These are phyloP conservation scores for Mycena belliarum DNA, from an alignment of 768 basidiomycete species.

Conservation along the genomic window DNA sequence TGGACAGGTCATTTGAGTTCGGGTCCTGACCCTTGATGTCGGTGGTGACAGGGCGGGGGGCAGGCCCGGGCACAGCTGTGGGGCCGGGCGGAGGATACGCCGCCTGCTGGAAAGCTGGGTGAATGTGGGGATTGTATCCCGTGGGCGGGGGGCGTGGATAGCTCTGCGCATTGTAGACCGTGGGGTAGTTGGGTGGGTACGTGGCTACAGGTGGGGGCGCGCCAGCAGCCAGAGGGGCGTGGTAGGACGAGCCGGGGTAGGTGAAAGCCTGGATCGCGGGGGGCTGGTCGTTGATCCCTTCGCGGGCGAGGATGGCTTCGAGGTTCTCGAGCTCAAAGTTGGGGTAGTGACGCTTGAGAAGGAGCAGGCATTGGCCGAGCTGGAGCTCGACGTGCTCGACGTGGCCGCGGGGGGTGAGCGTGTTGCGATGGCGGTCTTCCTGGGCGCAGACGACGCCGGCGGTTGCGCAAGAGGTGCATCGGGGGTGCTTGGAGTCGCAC, in stretches of 20 bases:
- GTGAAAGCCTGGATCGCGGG: slow-evolving; percentile 19
- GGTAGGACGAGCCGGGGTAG: slow-evolving; percentile 27
- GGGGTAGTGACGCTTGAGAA: slow-evolving; percentile 73
- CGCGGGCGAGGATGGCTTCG: slow-evolving; percentile 63
- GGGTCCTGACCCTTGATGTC: slow-evolving; percentile 76
- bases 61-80: slow-evolving; percentile 24
- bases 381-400: slow-evolving; percentile 82
- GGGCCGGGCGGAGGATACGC: slow-evolving; percentile 33
- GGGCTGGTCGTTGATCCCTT: slow-evolving; percentile 60
- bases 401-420: slow-evolving; percentile 81
- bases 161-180: slow-evolving; percentile 30
- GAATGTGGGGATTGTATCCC: slow-evolving; percentile 58
- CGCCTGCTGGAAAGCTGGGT: slow-evolving; percentile 61
- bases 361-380: slow-evolving; percentile 74
- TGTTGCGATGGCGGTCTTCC: slow-evolving; percentile 86
- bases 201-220: too few species aligned
- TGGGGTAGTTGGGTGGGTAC: too few species aligned
- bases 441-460: slow-evolving; percentile 82
- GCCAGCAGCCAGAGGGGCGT: too few species aligned
- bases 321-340: slow-evolving; percentile 67
- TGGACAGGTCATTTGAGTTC: slow-evolving; percentile 76
- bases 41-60: slow-evolving; percentile 11
- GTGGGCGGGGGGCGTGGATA: slow-evolving; percentile 40
- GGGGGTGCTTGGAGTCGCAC: slow-evolving; percentile 91
- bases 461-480: slow-evolving; percentile 82